These are phyloP conservation scores for Penicillium sp. DNA, from an alignment of 2,329 filamentous ascomycete genomes.

Conservation along the genomic window DNA sequence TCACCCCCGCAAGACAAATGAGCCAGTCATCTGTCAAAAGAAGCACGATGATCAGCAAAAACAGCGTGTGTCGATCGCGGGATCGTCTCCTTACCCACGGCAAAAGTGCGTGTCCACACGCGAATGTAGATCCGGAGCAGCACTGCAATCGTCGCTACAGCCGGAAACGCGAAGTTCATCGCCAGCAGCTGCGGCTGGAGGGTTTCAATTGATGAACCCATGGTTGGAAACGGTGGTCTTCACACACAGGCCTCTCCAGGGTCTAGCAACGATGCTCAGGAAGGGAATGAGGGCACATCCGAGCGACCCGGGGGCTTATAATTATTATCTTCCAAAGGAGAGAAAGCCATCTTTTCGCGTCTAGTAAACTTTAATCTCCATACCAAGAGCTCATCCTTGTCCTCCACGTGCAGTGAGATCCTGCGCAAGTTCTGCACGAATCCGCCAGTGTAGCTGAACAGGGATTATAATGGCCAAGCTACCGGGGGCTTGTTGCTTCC, in stretches of 20 bases:
- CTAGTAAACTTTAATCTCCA: background rate
- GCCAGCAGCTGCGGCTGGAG: slow-evolving; percentile 24
- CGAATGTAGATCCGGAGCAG: slow-evolving; percentile 25
- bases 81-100: slow-evolving; percentile 17
- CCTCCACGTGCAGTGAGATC: background rate
- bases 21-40: slow-evolving; percentile 17
- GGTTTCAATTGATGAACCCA: slow-evolving; percentile 3
- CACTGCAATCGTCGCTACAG: slow-evolving; percentile 23
- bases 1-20: slow-evolving; percentile 15
- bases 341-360: too few relatives aligned
- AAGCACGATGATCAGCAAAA: background rate
- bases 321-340: background rate
- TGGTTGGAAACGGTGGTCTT: background rate
- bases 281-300: background rate
- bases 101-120: slow-evolving; percentile 22
- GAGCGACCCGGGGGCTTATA: background rate
- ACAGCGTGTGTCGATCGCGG: background rate
- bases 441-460: background rate
- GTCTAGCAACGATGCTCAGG: background rate
- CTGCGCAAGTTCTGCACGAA: background rate
- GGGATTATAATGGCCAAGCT: background rate
- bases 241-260: background rate
- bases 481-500: background rate
- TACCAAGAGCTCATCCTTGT: background rate
- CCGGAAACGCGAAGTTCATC: slow-evolving; percentile 24